Base-by-base conservation (phyloP, 2,329 filamentous ascomycete genomes). In the Mollisiaceae sp. region DNA sequence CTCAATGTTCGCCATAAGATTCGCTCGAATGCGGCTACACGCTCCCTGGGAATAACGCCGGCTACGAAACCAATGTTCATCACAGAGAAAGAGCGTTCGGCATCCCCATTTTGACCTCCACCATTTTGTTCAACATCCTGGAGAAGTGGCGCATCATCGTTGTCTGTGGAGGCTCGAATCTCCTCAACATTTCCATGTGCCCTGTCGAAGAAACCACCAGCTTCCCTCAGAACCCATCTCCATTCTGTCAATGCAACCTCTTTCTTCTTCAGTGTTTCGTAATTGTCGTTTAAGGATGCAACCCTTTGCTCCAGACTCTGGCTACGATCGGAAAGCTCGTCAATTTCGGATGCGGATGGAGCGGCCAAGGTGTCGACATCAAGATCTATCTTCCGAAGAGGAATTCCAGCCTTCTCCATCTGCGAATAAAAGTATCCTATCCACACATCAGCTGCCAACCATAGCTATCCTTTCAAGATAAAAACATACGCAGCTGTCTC, bases 21-120 rank as follows among this genome's bases (percentile, higher is more conserved):
- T 66, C 95, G 91, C 82, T 99, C 96, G 77, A 99, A 99, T 32
- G 94, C 92, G 15, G 90, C 94, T 67, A 99, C 94, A 59, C 94
- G 89, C 76, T 98, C 94, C 62, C 95, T 89, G 43, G 92, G 88
- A 73, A 99, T 98, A 73, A 98, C 95, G 79, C 95, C 95, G 62
- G 95, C 92, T 61, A 99, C 94, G 75, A 99, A 99, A 11, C 95
- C 95, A 77, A 99, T 99, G 81, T 98, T 97, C 92, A 98, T 97
- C 68, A 93, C 93, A 6, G 93, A 95, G 79, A 99, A 97, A 50
- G 92, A 95, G 70, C 91, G 88, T 76, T 95, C 92, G n/a, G 82
- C 82, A 59, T 82, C 80, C 65, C 85, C 84, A 65, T 77, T 75
- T 18, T 86, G 86, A 66, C 92, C 91, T 59, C 87, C 81, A 62